Evolutionary conservation across 306 rosid species (phyloP).

Genomic region (Acacia melanoxylon): DNA sequence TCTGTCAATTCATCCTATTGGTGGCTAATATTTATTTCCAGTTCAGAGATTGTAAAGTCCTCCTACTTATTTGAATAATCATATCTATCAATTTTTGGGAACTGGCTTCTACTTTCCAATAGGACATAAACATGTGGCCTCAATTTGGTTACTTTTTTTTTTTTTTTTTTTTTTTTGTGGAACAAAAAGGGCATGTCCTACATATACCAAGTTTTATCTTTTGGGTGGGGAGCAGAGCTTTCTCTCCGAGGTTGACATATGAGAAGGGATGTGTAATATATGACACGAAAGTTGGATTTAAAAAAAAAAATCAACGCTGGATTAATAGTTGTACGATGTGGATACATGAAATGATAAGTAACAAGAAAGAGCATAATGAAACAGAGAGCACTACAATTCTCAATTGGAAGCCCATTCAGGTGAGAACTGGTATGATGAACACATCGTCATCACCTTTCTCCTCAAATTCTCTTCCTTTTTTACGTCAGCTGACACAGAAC

Average conservation of each 20-base stretch:
- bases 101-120: not conserved
- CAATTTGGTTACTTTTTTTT: not conserved
- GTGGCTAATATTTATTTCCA: not conserved
- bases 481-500: constrained; percentile 38
- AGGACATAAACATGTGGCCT: not conserved
- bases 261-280: not conserved
- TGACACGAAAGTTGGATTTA: not conserved
- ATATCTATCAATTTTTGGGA: not conserved
- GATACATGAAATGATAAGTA: constrained; percentile 24
- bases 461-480: constrained; percentile 38
- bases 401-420: constrained; percentile 22
- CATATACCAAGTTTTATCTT: too few species aligned
- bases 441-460: constrained; percentile 12
- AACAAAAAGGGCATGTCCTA: not conserved
- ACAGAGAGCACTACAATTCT: constrained; percentile 1
- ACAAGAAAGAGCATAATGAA: constrained; percentile 18
- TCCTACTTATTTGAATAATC: not conserved
- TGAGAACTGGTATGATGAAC: not conserved
- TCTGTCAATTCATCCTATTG: not conserved
- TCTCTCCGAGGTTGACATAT: not conserved
- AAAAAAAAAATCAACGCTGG: not conserved
- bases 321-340: constrained; percentile 23
- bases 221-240: not conserved
- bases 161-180: not conserved
- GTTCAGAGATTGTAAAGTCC: not conserved